These are phyloP conservation scores for Quillaja saponaria DNA, from an alignment of 306 rosid species.

Conservation along the genomic window DNA sequence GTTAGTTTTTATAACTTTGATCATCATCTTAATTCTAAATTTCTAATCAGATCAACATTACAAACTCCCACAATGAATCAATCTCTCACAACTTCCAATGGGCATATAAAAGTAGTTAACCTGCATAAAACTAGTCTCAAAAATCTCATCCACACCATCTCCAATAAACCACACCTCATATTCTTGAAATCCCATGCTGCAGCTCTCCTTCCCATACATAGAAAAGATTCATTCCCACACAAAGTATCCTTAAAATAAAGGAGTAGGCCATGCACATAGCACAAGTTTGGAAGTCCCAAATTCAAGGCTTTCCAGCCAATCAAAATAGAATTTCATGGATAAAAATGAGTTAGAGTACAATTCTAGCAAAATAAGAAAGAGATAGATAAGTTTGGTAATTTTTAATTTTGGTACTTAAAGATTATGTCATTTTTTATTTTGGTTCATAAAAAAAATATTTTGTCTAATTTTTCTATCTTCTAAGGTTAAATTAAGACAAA, in stretches of 20 bases:
- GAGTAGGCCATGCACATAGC: background rate
- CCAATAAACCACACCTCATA: conserved; percentile 38
- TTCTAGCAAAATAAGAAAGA: too few species aligned
- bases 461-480: too few species aligned
- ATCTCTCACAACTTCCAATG: conserved; percentile 30
- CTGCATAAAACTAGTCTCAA: conserved; percentile 32
- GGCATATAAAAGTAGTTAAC: conserved; percentile 11
- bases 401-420: too few species aligned
- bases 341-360: too few species aligned
- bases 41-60: conserved; percentile 12
- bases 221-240: conserved; percentile 33
- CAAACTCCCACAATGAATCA: conserved; percentile 9
- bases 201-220: conserved; percentile 35
- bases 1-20: background rate
- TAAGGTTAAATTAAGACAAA: too few species aligned
- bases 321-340: conserved; percentile 23
- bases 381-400: conserved; percentile 6
- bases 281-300: conserved; percentile 34
- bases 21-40: conserved; percentile 19
- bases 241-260: conserved; percentile 35
- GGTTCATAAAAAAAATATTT: too few species aligned
- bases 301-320: conserved; percentile 46
- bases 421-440: too few species aligned
- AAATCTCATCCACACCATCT: conserved; percentile 40
- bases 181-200: conserved; percentile 38